Evolutionary conservation across 2,329 filamentous ascomycete genomes (phyloP), one percentile per base, ranked within the genome.

Genomic region (Macrophomina phaseolina): DNA sequence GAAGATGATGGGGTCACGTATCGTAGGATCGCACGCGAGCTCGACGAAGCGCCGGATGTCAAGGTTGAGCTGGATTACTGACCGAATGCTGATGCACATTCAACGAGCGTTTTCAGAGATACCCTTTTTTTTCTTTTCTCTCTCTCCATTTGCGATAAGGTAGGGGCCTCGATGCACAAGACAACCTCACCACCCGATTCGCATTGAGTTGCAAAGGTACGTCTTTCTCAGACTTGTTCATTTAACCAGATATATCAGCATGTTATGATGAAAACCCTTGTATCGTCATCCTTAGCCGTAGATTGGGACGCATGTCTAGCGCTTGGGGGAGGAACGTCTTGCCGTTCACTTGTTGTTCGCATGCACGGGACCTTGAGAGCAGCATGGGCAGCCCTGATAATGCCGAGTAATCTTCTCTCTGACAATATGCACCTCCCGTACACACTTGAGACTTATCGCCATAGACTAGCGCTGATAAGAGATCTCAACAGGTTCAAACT

Each of bases 271-370:
- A 95, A 89, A 93, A 84, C 79, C 79, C 81, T 86, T 82, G 85
- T 93, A 94, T 93, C 91, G 92, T 96, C 93, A 96, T 97, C 93
- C 93, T 96, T 96, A 96, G 92, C 84, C 93, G 86, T 89, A 96
- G 34, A 64, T 64, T 11, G 18, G 42, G 65, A 55, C 56, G 65
- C 65, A 55, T 62, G 55, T 46, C 18, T 32, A 40, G 46, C n/a
- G 28, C 4, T 48, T 28, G 28, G 53, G 65, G 65, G 16, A 66
- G 65, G 65, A 66, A 53, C 65, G 65, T 66, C 55, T 49, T 23
- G 38, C 36, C 12, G 36, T 52, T 45, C 46, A 49, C 49, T 56
- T 55, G 45, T 8, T 61, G 55, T 46, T 16, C 36, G 16, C 45
- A 38, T 45, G 42, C 16, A 62, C 65, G 65, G 56, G 56, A 66